Evolutionary conservation across 192 early-diverging fungal species (phyloP), one percentile per base, ranked within the genome.

Genomic region (Coemansia sp.): DNA sequence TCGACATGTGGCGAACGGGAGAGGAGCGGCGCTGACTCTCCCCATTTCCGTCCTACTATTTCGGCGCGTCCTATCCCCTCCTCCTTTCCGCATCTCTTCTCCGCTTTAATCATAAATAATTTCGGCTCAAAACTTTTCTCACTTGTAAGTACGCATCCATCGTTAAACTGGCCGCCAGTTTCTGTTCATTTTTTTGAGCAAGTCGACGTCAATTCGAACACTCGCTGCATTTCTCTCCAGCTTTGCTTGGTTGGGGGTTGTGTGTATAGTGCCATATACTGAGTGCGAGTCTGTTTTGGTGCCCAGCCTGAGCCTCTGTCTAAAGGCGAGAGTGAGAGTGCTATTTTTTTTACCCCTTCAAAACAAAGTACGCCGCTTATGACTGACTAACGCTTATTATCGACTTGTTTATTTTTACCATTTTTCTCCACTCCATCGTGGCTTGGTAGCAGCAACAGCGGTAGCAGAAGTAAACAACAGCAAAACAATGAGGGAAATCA

Each of bases 401-500:
- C 15, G 12, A 56, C 29, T 15, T 27, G 12, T 13, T 56, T 7
- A 2, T 30, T 52, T 22, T 20, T 3, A 1, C 29, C 16, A 12
- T 32, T 43, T 62, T 30, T 15, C 15, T 41, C 40, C 61, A 15
- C 1, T 50, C 24, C 11, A 37, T 8, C 27, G 53, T 56, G 53
- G 53, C 27, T 56, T 56, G 27, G 29, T 56, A 56, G 29, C 45
- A 52, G 34, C 47, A 65, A 65, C 64, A 55, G 29, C 12, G 4
- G 27, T 3, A 50, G 45, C 62, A 34, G 47, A 60, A 52, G 35
- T 40, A 58, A 64, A 58, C 29, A 60, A 58, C 41, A 47, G 35
- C 30, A 10, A 38, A 49, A 69, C 68, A 52, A 87, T 87, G 86
- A 84, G 86, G 75, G 86, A 87, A 66, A 86, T 87, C 41, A 65